These are phyloP conservation scores for Myxozyma udenii DNA, from an alignment of 805 yeast genomes.

Conservation along the genomic window DNA sequence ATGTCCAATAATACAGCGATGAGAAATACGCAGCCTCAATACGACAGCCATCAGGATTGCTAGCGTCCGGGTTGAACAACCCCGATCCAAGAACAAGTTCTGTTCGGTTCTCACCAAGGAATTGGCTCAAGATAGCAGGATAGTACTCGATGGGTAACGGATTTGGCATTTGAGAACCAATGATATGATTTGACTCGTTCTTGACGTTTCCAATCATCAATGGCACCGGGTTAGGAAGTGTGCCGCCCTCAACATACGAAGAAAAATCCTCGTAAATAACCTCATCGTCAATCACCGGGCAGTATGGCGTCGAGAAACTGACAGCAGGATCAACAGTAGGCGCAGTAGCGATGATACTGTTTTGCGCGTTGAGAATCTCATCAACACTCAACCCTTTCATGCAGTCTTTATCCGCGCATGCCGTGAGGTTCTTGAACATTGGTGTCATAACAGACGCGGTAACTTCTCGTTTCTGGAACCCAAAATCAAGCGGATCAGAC, in stretches of 20 bases:
- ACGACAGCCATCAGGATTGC: conserved; percentile 15
- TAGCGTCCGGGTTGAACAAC: conserved; percentile 7
- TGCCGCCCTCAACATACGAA: conserved; percentile 14
- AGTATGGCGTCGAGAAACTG: conserved; percentile 29
- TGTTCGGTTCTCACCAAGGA: conserved; percentile 21
- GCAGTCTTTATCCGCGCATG: conserved; percentile 22
- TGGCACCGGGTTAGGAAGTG: conserved; percentile 30
- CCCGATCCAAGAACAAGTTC: conserved; percentile 9
- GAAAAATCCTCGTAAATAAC: conserved; percentile 28
- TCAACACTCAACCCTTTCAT: conserved; percentile 11
- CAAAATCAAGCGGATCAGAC: conserved; percentile 29
- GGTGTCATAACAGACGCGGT: conserved; percentile 12
- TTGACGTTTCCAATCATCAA: conserved; percentile 32
- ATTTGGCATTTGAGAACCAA: conserved; percentile 20
- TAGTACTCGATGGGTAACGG: conserved; percentile 9
- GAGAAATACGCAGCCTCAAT: conserved; percentile 20
- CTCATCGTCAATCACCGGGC: conserved; percentile 34
- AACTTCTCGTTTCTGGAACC: conserved; percentile 22
- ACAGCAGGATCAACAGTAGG: conserved; percentile 10
- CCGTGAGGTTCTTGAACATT: conserved; percentile 12
- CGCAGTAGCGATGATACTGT: conserved; percentile 4
- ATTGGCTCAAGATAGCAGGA: conserved; percentile 5
- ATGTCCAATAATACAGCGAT: conserved; percentile 32
- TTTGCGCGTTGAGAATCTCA: conserved; percentile 19
- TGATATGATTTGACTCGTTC: conserved; percentile 32